Percentiles rank a stretch among this genome's conserved stretches.
Evolutionary conservation across 257 asterid species (phyloP).

Genomic region (Fraxinus excelsior): DNA sequence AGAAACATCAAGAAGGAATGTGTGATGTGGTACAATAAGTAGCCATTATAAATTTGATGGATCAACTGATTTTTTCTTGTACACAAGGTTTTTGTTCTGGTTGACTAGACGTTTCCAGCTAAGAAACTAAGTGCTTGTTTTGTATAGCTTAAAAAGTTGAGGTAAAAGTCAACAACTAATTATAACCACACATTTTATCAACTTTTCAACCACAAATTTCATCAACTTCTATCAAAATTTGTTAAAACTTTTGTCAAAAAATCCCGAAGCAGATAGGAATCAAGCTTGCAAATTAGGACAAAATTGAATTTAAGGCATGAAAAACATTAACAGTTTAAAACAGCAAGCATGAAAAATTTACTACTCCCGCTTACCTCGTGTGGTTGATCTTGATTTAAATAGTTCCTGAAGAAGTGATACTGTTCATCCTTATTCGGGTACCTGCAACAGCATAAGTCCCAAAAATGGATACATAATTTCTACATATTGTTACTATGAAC

Average conservation of each 20-base stretch:
- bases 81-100: not conserved
- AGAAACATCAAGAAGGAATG: not conserved
- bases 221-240: too few species aligned
- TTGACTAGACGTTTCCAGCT: not conserved
- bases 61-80: not conserved
- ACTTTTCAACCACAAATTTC: too few species aligned
- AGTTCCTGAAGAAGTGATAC: constrained; percentile 79
- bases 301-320: not conserved
- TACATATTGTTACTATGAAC: constrained; percentile 15
- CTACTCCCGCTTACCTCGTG: constrained; percentile 51
- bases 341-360: not conserved
- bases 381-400: constrained; percentile 61
- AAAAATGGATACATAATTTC: constrained; percentile 4
- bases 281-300: not conserved
- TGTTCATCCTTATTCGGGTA: constrained; percentile 81
- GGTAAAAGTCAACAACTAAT: too few species aligned
- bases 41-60: not conserved
- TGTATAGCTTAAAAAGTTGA: too few species aligned
- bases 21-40: not conserved
- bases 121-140: not conserved
- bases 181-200: too few species aligned
- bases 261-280: not conserved
- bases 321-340: not conserved
- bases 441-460: constrained; percentile 46
- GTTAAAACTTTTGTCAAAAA: too few species aligned